phyloP scores from a whole-genome alignment of 164 flowering plant genomes.

The Piper betle region DNA sequence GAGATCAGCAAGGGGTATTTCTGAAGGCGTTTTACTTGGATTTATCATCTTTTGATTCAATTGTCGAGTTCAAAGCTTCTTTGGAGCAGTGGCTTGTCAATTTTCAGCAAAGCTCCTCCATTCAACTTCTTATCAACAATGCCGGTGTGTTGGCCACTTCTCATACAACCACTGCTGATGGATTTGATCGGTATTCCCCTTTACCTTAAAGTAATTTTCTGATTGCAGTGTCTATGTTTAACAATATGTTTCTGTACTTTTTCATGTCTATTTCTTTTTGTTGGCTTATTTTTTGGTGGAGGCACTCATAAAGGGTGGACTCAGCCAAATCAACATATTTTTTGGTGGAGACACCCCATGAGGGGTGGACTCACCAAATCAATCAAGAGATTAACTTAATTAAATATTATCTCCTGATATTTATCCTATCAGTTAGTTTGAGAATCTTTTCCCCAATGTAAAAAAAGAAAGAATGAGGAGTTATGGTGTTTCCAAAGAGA shows the following conservation, averaged over 20 bases:
- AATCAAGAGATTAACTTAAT: no score
- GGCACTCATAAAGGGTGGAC: background rate
- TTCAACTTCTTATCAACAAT: slow-evolving; percentile 83
- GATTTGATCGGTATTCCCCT: slow-evolving; percentile 63
- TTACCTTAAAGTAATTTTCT: background rate
- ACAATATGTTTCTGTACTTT: background rate
- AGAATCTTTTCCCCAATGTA: no score
- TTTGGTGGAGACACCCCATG: no score
- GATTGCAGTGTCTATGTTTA: background rate
- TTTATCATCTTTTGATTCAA: slow-evolving; percentile 57
- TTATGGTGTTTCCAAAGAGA: no score
- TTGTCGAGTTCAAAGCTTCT: slow-evolving; percentile 41
- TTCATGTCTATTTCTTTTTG: background rate
- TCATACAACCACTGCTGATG: slow-evolving; percentile 40
- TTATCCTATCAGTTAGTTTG: no score
- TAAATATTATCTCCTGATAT: no score
- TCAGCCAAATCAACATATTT: no score
- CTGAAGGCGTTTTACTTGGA: slow-evolving; percentile 67
- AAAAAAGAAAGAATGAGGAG: no score
- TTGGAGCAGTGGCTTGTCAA: slow-evolving; percentile 62
- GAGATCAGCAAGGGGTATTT: slow-evolving; percentile 32
- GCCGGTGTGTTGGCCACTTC: slow-evolving; percentile 91
- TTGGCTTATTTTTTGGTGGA: background rate
- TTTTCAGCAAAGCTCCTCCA: slow-evolving; percentile 52
- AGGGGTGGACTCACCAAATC: no score